These are phyloP conservation scores for Pleurotus giganteus DNA, from an alignment of 768 basidiomycete genomes.

Conservation along the genomic window DNA sequence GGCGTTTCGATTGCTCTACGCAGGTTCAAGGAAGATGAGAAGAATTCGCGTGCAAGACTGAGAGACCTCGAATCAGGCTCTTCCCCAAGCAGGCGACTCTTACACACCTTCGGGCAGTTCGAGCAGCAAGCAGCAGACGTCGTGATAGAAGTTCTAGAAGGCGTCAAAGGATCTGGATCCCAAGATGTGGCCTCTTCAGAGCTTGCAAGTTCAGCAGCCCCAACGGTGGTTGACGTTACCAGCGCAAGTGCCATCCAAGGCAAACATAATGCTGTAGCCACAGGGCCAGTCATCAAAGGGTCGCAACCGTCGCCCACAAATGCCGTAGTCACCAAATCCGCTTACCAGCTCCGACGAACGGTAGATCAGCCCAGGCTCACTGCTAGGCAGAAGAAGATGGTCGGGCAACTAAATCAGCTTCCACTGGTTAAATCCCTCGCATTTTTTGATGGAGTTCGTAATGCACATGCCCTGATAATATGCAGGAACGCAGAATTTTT, in stretches of 20 bases:
- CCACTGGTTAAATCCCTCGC: constrained; percentile 69
- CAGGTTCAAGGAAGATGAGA: constrained; percentile 6
- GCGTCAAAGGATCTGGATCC: constrained; percentile 25
- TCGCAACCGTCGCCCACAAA: background rate
- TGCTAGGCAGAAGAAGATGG: constrained; percentile 55
- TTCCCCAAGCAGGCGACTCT: constrained; percentile 23
- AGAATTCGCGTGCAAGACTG: background rate
- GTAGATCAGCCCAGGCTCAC: constrained; percentile 46
- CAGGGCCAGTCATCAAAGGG: background rate
- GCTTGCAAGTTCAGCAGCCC: background rate
- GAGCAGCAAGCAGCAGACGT: background rate
- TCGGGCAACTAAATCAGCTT: constrained; percentile 59
- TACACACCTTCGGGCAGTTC: constrained; percentile 1
- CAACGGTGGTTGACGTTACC: background rate
- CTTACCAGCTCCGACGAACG: background rate
- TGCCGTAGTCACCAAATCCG: background rate
- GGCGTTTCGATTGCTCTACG: constrained; percentile 3
- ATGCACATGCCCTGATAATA: constrained; percentile 70
- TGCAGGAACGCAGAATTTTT: constrained; percentile 63
- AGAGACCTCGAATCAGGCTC: background rate
- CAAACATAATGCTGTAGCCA: background rate
- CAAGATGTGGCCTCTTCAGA: constrained; percentile 13
- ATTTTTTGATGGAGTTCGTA: constrained; percentile 55
- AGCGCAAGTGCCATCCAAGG: background rate
- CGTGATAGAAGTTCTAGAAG: constrained; percentile 7